These are phyloP conservation scores for Saussurea involucrata DNA, from an alignment of 129 eudicot genomes.

Conservation along the genomic window DNA sequence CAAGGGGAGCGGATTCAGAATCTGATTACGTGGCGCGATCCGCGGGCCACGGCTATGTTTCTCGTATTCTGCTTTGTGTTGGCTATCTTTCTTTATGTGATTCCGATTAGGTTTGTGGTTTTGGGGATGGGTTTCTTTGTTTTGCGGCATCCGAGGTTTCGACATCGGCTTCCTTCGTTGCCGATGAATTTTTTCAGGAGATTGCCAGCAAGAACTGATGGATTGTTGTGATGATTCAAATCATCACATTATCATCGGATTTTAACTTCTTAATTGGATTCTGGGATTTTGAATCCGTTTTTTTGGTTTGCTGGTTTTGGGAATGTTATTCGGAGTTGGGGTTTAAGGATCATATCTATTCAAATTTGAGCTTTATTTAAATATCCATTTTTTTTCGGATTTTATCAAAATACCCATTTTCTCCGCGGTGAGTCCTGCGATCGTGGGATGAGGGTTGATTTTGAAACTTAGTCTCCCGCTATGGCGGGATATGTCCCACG, in stretches of 20 bases:
- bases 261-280: not conserved
- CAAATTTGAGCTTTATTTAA: too few species aligned
- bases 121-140: conserved; percentile 3
- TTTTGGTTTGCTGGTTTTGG: not conserved
- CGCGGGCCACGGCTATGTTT: conserved; percentile 35
- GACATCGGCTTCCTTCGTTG: conserved; percentile 21
- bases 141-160: conserved; percentile 31
- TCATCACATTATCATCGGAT: not conserved
- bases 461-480: too few species aligned
- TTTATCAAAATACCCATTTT: too few species aligned
- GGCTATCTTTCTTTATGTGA: conserved; percentile 22
- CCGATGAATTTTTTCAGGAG: conserved; percentile 36
- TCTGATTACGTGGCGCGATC: conserved; percentile 34
- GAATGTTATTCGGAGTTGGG: too few species aligned
- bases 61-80: conserved; percentile 18
- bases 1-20: conserved; percentile 39
- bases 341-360: too few species aligned
- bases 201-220: conserved; percentile 30
- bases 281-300: not conserved
- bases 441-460: too few species aligned
- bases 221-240: conserved; percentile 24
- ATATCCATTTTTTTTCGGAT: too few species aligned
- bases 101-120: conserved; percentile 21
- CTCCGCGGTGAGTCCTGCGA: too few species aligned
- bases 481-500: too few species aligned